Base-by-base conservation (phyloP, 371 early-diverging fungal species). In the Nematocida homosporus region DNA sequence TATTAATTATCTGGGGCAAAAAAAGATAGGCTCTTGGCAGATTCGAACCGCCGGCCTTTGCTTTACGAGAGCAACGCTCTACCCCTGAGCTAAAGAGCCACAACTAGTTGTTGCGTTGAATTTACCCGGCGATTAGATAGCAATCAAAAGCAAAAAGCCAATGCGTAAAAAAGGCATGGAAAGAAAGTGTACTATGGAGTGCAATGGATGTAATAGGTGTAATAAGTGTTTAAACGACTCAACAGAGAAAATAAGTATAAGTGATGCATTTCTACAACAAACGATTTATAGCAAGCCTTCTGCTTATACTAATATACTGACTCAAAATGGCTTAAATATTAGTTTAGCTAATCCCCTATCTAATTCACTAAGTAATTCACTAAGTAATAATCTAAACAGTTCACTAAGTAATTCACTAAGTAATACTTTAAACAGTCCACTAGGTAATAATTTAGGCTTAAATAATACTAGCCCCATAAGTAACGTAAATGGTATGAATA, bases 1-100 rank as follows among this genome's bases (percentile, higher is more conserved):
- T 53, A 53, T 29, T 29, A 53, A 53, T 29, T 16, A 44, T 16
- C 16, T 44, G 16, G 8, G 25, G 48, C n/a, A n/a, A 42, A 51
- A 51, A 61, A 72, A 59, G 48, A 72, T 53, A 72, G 75, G 75
- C 75, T 61, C 75, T 72, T 72, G 63, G 63, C 75, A 61, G 75
- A 61, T 50, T 72, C 60, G 75, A 72, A 72, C 75, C 63, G 48
- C 75, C 63, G 75, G 54, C 75, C 75, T 72, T 72, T 72, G 75
- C 75, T 72, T 72, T 72, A 72, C 75, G 75, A 72, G 75, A 72
- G 75, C 75, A 72, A 72, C 75, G 75, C 75, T 72, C 75, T 72
- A 61, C 75, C 75, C 6, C 75, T 72, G 75, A 72, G 75, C 75
- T 72, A 72, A 72, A 72, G 61, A 61, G 75, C 75, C 75, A 34